These are phyloP conservation scores for Besnoitia besnoiti DNA, from an alignment of 169 alveolate species.

Conservation along the genomic window DNA sequence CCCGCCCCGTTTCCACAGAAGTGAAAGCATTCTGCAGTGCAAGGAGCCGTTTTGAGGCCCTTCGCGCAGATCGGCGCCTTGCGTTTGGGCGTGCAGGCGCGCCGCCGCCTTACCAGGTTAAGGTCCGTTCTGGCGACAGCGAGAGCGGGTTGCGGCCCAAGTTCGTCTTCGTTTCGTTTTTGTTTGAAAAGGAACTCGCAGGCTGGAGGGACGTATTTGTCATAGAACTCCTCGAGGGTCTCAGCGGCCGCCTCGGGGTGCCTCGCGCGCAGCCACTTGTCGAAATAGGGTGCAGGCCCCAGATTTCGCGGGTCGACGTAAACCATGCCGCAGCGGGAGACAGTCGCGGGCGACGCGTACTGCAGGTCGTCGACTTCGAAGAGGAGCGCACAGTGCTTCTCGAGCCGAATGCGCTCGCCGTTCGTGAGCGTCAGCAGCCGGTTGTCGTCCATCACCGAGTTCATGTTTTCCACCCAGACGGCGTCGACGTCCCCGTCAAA, in stretches of 20 bases:
- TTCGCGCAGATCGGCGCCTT: too few species aligned
- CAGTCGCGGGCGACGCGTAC: constrained; percentile 98
- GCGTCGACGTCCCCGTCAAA: constrained; percentile 98
- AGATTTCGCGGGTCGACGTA: constrained; percentile 95
- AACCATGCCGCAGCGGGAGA: constrained; percentile 97
- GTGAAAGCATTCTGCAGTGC: too few species aligned
- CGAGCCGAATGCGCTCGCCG: constrained; percentile 95
- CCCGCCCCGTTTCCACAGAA: too few species aligned
- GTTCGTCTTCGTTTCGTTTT: constrained; percentile 73
- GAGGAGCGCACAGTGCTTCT: constrained; percentile 92
- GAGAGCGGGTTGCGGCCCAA: neutral
- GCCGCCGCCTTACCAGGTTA: constrained; percentile 56
- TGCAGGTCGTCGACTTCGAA: constrained; percentile 94
- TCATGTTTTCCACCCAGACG: constrained; percentile 97
- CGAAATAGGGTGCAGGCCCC: constrained; percentile 92
- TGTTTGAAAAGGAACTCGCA: constrained; percentile 86
- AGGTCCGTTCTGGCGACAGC: constrained; percentile 68
- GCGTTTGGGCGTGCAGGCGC: too few species aligned
- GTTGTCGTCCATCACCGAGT: constrained; percentile 98
- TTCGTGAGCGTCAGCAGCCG: constrained; percentile 94
- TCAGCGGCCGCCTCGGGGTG: constrained; percentile 74
- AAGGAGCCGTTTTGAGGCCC: too few species aligned
- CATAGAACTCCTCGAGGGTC: constrained; percentile 81
- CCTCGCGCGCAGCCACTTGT: constrained; percentile 90
- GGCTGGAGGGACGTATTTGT: constrained; percentile 84